Conservation (phyloP, 202 grass and related monocot genomes). For the Saccharum hybrid region DNA sequence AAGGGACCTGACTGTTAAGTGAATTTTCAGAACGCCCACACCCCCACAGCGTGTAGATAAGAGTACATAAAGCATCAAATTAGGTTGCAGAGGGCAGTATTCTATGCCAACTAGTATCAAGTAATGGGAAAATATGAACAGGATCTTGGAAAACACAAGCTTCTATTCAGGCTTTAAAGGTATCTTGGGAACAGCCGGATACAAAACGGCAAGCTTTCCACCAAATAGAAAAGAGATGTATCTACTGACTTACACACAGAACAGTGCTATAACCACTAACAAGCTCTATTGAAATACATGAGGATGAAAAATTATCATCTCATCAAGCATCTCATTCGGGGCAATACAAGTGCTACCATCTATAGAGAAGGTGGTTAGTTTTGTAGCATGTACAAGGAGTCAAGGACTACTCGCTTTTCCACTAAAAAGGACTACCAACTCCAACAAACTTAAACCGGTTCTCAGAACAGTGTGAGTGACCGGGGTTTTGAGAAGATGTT, state of each 20-base stretch:
- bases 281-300: slow-evolving; percentile 64
- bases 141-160: neutral
- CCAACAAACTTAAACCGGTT: slow-evolving; percentile 11
- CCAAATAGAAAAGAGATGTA: slow-evolving; percentile 21
- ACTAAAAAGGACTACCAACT: slow-evolving; percentile 38
- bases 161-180: slow-evolving; percentile 27
- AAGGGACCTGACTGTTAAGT: neutral
- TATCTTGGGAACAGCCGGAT: slow-evolving; percentile 3
- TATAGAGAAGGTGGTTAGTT: slow-evolving; percentile 45
- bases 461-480: slow-evolving; percentile 50
- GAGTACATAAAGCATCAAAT: neutral
- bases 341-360: slow-evolving; percentile 42
- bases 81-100: neutral
- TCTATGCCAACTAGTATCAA: neutral
- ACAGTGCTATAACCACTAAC: slow-evolving; percentile 21
- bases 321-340: slow-evolving; percentile 60
- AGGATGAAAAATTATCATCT: slow-evolving; percentile 72
- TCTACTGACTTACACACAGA: slow-evolving; percentile 15
- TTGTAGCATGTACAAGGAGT: slow-evolving; percentile 57
- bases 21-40: neutral
- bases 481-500: slow-evolving; percentile 74
- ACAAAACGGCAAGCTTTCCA: neutral
- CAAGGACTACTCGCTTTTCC: slow-evolving; percentile 22
- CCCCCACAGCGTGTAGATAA: slow-evolving; percentile 1
- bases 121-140: neutral